phyloP scores from a whole-genome alignment of 202 grass and related monocot species.

The Schoenoplectus tabernaemontani region DNA sequence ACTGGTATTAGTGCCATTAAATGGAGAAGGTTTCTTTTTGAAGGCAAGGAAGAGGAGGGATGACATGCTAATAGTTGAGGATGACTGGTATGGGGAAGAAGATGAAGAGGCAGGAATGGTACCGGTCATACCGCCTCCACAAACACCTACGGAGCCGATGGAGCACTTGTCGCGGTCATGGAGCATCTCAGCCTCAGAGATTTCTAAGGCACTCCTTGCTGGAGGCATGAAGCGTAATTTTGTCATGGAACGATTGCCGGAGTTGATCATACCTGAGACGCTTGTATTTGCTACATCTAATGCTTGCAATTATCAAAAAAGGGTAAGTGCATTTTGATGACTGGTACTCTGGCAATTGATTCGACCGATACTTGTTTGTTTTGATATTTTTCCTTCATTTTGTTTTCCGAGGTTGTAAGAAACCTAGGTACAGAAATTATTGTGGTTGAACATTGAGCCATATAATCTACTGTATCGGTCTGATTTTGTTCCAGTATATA shows the following conservation, averaged over 20 bases:
- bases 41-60: conserved; percentile 31
- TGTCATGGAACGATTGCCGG: conserved; percentile 27
- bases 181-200: conserved; percentile 81
- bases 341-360: not conserved
- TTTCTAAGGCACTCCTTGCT: conserved; percentile 57
- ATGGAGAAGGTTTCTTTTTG: conserved; percentile 36
- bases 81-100: conserved; percentile 27
- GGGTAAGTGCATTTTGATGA: conserved; percentile 27
- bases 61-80: not conserved
- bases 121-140: conserved; percentile 46
- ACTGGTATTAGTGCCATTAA: conserved; percentile 11
- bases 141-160: conserved; percentile 74
- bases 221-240: conserved; percentile 34
- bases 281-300: conserved; percentile 39
- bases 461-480: not conserved
- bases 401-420: not conserved
- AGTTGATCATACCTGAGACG: conserved; percentile 55
- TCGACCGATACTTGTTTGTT: not conserved
- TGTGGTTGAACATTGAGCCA: not conserved
- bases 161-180: conserved; percentile 73
- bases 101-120: conserved; percentile 26
- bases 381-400: not conserved
- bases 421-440: not conserved
- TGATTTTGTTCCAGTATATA: not conserved
- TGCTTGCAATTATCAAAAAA: conserved; percentile 29